These are phyloP conservation scores for Silene latifolia DNA, from an alignment of 148 eudicot species.

Conservation along the genomic window DNA sequence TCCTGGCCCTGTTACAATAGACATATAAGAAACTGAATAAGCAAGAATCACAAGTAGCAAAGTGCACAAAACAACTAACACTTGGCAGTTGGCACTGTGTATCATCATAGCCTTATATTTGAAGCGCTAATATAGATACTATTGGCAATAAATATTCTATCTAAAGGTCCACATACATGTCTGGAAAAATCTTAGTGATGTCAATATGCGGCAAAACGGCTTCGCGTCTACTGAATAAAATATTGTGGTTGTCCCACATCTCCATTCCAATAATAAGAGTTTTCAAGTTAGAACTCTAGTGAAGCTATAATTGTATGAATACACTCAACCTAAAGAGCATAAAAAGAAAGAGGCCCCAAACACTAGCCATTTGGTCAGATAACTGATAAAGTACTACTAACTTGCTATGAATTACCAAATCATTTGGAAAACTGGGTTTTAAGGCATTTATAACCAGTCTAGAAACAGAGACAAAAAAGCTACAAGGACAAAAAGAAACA, in stretches of 20 bases:
- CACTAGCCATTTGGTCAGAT: not conserved
- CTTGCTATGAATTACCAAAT: not conserved
- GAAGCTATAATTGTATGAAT: not conserved
- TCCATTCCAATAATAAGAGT: not conserved
- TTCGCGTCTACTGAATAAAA: not conserved
- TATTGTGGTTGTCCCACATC: not conserved
- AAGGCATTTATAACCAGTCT: not conserved
- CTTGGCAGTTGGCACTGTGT: not conserved
- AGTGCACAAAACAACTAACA: not conserved
- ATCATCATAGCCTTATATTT: conserved; percentile 7
- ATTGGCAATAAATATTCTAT: not conserved
- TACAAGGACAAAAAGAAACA: not conserved
- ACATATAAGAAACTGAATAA: conserved; percentile 22
- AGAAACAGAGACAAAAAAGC: not conserved
- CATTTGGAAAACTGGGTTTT: not conserved
- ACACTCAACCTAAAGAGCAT: not conserved
- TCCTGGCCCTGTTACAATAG: conserved; percentile 36
- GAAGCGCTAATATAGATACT: not conserved
- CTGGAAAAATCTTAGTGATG: not conserved
- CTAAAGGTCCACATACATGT: not conserved
- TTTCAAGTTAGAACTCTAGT: not conserved
- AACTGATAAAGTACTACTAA: not conserved
- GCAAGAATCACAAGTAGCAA: not conserved
- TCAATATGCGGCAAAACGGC: not conserved
- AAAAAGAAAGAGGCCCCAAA: not conserved